Evolutionary conservation across 345 rosid species (phyloP).

Genomic region (Eucalyptus cloeziana): DNA sequence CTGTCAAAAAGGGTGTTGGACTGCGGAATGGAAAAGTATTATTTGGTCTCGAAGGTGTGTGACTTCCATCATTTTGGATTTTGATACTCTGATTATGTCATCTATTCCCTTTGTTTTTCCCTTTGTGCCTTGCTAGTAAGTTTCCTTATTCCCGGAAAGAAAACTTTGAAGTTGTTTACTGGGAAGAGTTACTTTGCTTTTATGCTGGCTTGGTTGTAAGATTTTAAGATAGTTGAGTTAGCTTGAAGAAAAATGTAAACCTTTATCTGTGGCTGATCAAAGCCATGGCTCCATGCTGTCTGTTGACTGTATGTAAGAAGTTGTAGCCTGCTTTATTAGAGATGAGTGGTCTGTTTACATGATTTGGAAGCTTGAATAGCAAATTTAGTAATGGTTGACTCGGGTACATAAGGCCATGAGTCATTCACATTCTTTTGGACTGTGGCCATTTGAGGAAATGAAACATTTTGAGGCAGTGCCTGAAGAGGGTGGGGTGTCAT

Average conservation of each 20-base stretch:
- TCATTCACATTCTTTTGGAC: neutral
- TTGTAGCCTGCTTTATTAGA: neutral
- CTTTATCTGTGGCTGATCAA: neutral
- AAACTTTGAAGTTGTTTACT: neutral
- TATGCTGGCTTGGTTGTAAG: neutral
- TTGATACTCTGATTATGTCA: neutral
- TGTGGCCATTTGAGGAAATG: neutral
- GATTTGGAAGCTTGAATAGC: neutral
- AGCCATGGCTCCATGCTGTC: neutral
- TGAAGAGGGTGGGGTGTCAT: neutral
- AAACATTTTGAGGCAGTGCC: neutral
- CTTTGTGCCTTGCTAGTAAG: neutral
- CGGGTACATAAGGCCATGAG: neutral
- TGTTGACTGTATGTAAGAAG: neutral
- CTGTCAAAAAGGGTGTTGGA: constrained; percentile 60
- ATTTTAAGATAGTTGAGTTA: neutral
- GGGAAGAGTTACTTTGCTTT: neutral
- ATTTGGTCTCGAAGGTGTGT: constrained; percentile 64
- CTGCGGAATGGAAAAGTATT: constrained; percentile 62
- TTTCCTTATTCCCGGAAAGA: neutral
- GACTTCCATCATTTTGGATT: neutral
- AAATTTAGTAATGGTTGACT: neutral
- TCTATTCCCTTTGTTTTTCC: neutral
- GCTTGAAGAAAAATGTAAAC: neutral
- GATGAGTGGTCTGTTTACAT: neutral